phyloP scores from a whole-genome alignment of 441 rosid genomes.

The Rhodomyrtus psidioides region DNA sequence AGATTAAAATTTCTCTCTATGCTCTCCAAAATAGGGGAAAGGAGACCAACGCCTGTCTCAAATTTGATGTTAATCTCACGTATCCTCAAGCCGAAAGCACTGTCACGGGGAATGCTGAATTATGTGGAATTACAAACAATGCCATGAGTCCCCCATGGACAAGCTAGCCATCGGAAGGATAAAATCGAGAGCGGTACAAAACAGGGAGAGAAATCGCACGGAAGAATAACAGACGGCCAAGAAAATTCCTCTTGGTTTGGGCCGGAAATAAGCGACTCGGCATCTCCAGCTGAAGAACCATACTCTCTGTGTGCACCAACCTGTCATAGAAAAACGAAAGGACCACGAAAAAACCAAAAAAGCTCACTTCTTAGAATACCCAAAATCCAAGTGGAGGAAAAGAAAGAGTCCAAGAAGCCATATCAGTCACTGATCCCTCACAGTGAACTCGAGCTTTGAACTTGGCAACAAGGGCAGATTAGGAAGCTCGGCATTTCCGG shows the following conservation, averaged over 20 bases:
- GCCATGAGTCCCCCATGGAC: background rate
- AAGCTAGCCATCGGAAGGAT: background rate
- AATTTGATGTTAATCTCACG: background rate
- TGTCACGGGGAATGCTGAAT: background rate
- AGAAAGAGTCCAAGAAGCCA: background rate
- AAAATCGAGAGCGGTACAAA: background rate
- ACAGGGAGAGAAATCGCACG: constrained; percentile 39
- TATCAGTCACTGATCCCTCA: constrained; percentile 19
- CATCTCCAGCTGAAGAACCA: constrained; percentile 40
- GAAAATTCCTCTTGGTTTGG: constrained; percentile 54
- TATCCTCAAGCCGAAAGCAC: background rate
- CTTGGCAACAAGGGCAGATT: constrained; percentile 12
- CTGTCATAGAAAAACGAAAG: constrained; percentile 20
- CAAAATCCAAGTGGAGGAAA: background rate
- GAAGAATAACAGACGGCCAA: constrained; percentile 82
- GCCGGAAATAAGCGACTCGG: constrained; percentile 34
- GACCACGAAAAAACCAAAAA: background rate
- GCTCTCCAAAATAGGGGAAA: background rate
- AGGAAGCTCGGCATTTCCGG: constrained; percentile 6
- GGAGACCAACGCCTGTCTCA: background rate
- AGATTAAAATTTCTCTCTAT: background rate
- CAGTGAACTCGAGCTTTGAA: constrained; percentile 24
- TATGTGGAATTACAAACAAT: background rate
- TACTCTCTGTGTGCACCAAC: constrained; percentile 37
- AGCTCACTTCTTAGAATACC: background rate